phyloP scores from a whole-genome alignment of 495 filamentous ascomycete species.

The Cladorrhinum samala region DNA sequence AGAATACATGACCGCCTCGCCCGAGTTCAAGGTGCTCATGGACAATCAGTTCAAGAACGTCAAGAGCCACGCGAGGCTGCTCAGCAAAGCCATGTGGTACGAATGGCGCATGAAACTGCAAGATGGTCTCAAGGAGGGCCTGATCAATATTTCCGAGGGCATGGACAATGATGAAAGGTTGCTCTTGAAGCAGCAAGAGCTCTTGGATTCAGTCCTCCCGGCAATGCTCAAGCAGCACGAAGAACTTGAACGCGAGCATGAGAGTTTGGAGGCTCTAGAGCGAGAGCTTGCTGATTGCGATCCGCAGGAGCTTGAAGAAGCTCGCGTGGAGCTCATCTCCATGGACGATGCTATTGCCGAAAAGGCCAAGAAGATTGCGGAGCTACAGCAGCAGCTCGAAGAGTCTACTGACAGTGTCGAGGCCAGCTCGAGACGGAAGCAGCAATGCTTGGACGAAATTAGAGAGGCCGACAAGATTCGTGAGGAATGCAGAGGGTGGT shows the following conservation, averaged over 20 bases:
- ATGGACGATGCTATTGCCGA: constrained; percentile 61
- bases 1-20: constrained; percentile 82
- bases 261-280: constrained; percentile 59
- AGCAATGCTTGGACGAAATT: constrained; percentile 65
- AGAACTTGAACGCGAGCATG: constrained; percentile 54
- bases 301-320: constrained; percentile 64
- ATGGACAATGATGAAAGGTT: constrained; percentile 68
- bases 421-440: constrained; percentile 55
- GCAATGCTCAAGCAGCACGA: constrained; percentile 52
- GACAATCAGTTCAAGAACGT: constrained; percentile 96
- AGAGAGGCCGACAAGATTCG: constrained; percentile 74
- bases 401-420: constrained; percentile 58
- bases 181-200: constrained; percentile 59
- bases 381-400: constrained; percentile 56
- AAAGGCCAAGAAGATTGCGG: constrained; percentile 58
- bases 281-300: constrained; percentile 75
- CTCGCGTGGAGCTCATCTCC: constrained; percentile 56
- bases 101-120: constrained; percentile 93
- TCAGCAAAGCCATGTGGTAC: constrained; percentile 95
- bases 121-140: constrained; percentile 70
- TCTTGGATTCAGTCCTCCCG: constrained; percentile 62
- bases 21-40: constrained; percentile 78
- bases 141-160: constrained; percentile 65
- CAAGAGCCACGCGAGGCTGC: constrained; percentile 81
- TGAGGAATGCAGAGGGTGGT: constrained; percentile 88